Base-by-base conservation (phyloP, 352 stramenopile species). In the Globisporangium splendens region DNA sequence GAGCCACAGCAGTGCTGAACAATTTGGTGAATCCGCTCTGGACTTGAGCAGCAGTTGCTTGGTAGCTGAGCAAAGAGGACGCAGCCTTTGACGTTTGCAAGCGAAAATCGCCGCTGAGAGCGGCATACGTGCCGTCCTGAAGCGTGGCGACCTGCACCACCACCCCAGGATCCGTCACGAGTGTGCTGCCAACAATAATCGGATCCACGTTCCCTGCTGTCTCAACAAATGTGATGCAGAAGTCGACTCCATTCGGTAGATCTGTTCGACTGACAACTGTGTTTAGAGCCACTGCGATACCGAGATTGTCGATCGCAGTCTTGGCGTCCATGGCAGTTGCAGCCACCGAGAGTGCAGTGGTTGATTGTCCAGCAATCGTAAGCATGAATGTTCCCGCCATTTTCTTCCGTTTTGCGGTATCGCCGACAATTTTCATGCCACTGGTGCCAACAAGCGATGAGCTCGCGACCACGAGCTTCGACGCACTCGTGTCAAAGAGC, bases 121-220 rank as follows among this genome's bases (percentile, higher is more conserved):
- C 21, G 21, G 62, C 61, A 42, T 69, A 70, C 35, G 66, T 75
- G 31, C 66, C 69, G 24, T 80, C 50, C 42, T 67, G 54, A 3
- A 75, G 15, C 21, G 68, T 69, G 17, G 46, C 48, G 1, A 71
- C 53, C 1, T 31, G 33, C 1, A 51, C 47, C 28, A 56, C 43
- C 3, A 80, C n/a, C 6, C 56, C 54, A 0, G 61, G 49, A 17
- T 65, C 71, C 33, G n/a, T 60, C 1, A 80, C 12, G 10, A 59
- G 62, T 18, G 50, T 63, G 4, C 13, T 12, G 56, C 68, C 56
- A 8, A 80, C 38, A n/a, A 41, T 24, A 20, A 74, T 13, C 35
- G 50, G 39, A 12, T 33, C 12, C 14, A 75, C 44, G 46, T 80
- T 31, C 2, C 63, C 71, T 15, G 58, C 62, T 11, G 21, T 46